Evolutionary conservation across 2,329 filamentous ascomycete genomes (phyloP), one percentile per base, ranked within the genome.

Genomic region (Fusarium sp.): DNA sequence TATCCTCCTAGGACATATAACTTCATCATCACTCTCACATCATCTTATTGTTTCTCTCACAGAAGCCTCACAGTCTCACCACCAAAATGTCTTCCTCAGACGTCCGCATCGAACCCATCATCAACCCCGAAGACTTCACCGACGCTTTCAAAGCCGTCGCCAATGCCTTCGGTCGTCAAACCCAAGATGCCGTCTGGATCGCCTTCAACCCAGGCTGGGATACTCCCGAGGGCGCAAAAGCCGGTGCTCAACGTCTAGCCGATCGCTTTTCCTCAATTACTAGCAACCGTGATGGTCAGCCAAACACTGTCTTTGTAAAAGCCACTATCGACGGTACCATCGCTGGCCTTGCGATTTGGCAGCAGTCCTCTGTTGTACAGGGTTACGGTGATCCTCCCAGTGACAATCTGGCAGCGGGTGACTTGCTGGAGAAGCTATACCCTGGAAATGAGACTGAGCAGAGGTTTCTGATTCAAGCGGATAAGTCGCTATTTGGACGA

Each of bases 331-430:
- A 80, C 2, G 74, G 75, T 39, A 53, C 68, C 11, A 78, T 88
- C n/a, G 86, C 79, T 12, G 87, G 87, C 18, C 62, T 85, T 28
- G 85, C 87, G 5, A 83, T 88, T 57, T 89, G 87, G 87, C 70
- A 79, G 11, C 87, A 89, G 66, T 74, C 79, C 0, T 88, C 86
- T 0, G 75, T 79, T 9, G 80, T 87, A 0, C 77, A 80, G 3
- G 86, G 85, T 15, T 73, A 81, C 48, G 87, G 87, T 15, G 82
- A 84, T 26, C 65, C 60, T 24, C 81, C 77, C 3, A 28, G 57
- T 77, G 21, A 18, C 18, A n/a, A 82, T 21, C 69, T 83, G 5
- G 70, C 66, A 53, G 50, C 59, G 9, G 70, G 55, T 0, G 55
- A 78, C 31, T 73, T 81, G 33, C 67, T 84, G 2, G 74, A 80